Conservation (phyloP, 2,329 filamentous ascomycete species). For the Gyromitra esculenta region DNA sequence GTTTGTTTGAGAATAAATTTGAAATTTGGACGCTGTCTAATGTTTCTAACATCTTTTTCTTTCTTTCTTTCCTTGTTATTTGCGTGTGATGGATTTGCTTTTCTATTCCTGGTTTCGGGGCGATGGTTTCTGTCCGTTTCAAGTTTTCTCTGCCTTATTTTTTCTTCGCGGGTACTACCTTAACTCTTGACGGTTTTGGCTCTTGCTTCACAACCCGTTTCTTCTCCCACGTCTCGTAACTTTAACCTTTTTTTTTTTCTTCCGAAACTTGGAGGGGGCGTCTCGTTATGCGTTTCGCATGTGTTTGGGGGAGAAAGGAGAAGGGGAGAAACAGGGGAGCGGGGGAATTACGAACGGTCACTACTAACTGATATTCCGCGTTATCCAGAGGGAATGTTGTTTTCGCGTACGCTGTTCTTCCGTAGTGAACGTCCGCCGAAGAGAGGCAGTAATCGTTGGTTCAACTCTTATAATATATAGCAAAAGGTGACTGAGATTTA, state of each 20-base stretch:
- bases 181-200: constrained; percentile 39
- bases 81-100: constrained; percentile 32
- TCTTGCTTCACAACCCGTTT: constrained; percentile 33
- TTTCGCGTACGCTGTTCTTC: neutral
- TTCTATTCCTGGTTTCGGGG: constrained; percentile 23
- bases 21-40: constrained; percentile 48
- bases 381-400: neutral
- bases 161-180: constrained; percentile 47
- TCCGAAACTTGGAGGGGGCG: neutral
- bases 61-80: neutral
- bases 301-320: neutral
- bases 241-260: neutral
- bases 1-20: constrained; percentile 46
- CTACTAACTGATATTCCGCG: neutral
- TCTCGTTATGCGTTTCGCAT: constrained; percentile 7
- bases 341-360: neutral
- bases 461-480: neutral
- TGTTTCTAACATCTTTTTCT: constrained; percentile 11
- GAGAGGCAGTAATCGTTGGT: neutral
- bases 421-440: neutral
- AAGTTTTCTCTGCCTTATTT: constrained; percentile 1
- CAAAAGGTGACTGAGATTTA: neutral
- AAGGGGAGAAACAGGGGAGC: neutral
- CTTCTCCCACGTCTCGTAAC: constrained; percentile 4
- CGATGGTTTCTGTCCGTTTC: constrained; percentile 29